Conservation (phyloP, 257 asterid genomes). For the Handroanthus guayacan region DNA sequence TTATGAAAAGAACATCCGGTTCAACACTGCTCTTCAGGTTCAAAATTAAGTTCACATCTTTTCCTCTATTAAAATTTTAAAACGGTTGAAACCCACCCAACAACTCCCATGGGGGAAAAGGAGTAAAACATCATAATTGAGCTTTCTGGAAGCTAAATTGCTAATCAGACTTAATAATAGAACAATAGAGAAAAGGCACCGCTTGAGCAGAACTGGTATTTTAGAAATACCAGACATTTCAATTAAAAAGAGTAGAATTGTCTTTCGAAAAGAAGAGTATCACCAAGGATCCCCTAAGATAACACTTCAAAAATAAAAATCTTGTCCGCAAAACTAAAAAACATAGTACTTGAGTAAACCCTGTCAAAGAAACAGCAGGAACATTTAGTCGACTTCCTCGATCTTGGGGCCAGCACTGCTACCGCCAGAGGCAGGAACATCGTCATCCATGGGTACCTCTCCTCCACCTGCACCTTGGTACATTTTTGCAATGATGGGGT, state of each 20-base stretch:
- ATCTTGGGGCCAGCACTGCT: slow-evolving; percentile 82
- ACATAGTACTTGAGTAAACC: neutral
- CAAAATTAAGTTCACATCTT: too few relatives aligned
- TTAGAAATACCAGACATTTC: neutral
- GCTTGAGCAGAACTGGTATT: neutral
- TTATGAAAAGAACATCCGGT: too few relatives aligned
- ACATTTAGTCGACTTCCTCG: slow-evolving; percentile 77
- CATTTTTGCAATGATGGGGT: slow-evolving; percentile 86
- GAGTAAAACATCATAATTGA: too few relatives aligned
- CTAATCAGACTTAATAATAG: too few relatives aligned
- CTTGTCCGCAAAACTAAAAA: neutral
- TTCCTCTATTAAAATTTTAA: too few relatives aligned
- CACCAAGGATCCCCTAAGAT: neutral
- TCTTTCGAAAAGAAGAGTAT: neutral
- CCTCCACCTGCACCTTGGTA: slow-evolving; percentile 83
- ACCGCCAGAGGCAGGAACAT: slow-evolving; percentile 52
- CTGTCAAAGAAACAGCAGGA: neutral
- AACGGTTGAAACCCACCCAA: too few relatives aligned
- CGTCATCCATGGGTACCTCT: slow-evolving; percentile 62
- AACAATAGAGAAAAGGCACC: too few relatives aligned
- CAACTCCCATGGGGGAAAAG: too few relatives aligned
- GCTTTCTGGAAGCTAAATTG: too few relatives aligned
- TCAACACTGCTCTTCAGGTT: too few relatives aligned
- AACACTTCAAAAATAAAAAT: neutral
- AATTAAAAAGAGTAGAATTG: too few relatives aligned